A percentile compares a stretch with the other conserved stretches of the same genome.
phyloP scores from a whole-genome alignment of 148 eudicot species.

The Chenopodium album region DNA sequence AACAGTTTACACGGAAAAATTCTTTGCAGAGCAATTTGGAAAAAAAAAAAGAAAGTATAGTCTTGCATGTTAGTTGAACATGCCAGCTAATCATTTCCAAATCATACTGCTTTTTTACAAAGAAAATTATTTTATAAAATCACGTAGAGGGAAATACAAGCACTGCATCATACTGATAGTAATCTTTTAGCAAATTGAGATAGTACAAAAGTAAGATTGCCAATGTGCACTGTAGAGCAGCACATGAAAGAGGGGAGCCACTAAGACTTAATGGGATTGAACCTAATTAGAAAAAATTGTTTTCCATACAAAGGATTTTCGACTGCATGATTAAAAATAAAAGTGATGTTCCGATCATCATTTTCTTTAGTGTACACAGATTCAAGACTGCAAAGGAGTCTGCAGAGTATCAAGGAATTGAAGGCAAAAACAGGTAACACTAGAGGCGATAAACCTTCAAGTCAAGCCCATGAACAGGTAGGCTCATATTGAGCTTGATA shows the following conservation, averaged over 20 bases:
- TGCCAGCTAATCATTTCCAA: background rate
- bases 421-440: background rate
- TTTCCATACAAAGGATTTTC: background rate
- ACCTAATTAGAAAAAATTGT: background rate
- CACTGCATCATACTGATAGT: background rate
- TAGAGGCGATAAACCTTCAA: too few relatives aligned
- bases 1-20: background rate
- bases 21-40: conserved; percentile 1
- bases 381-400: conserved; percentile 4
- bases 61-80: background rate
- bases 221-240: conserved; percentile 3
- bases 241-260: background rate
- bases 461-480: too few relatives aligned
- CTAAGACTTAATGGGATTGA: background rate
- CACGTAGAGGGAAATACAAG: background rate
- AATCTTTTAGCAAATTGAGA: background rate
- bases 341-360: background rate
- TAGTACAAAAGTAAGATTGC: background rate
- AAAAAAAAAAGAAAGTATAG: background rate
- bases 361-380: background rate
- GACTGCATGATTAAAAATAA: background rate
- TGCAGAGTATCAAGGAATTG: background rate
- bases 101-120: background rate
- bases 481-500: too few relatives aligned
- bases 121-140: too few relatives aligned